Percentiles rank a stretch among this genome's conserved stretches.
Conservation (phyloP, 164 flowering plant species). For the Macadamia tetraphylla region DNA sequence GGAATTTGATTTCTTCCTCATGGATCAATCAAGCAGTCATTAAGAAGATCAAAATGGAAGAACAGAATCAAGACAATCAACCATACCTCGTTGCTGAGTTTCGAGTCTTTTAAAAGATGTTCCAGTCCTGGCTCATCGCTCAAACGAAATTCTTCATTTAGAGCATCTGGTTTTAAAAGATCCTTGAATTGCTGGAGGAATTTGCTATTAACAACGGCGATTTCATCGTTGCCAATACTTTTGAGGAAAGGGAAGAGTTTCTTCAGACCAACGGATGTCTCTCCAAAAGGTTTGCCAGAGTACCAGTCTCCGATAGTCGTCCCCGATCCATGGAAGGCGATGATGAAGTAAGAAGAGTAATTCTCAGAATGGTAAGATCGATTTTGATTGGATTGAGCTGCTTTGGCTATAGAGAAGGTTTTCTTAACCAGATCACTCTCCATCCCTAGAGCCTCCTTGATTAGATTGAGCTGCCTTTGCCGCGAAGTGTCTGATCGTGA, state of each 20-base stretch:
- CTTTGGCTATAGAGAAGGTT: constrained; percentile 35
- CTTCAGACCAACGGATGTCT: constrained; percentile 22
- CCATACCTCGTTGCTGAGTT: constrained; percentile 41
- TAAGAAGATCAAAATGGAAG: too few species aligned
- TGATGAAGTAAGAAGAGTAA: constrained; percentile 22
- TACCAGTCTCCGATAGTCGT: constrained; percentile 36
- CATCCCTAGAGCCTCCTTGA: constrained; percentile 13
- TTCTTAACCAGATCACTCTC: constrained; percentile 32
- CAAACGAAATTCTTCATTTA: neutral
- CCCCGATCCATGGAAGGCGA: constrained; percentile 55
- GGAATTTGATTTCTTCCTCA: neutral
- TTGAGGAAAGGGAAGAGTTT: constrained; percentile 43
- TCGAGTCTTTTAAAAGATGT: too few species aligned
- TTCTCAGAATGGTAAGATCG: constrained; percentile 22
- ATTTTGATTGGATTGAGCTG: constrained; percentile 27
- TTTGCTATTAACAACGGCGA: constrained; percentile 44
- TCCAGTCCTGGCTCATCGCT: too few species aligned
- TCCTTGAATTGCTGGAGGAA: constrained; percentile 39
- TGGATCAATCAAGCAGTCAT: neutral
- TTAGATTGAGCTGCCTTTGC: too few species aligned
- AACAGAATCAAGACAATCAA: too few species aligned
- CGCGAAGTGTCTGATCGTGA: too few species aligned
- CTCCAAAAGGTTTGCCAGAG: constrained; percentile 32
- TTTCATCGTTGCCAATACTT: constrained; percentile 38
- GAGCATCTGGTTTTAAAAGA: constrained; percentile 5